Percentiles rank a stretch among this genome's conserved stretches.
phyloP scores from a whole-genome alignment of 2,329 filamentous ascomycete genomes.

The Botrytis hyacinthi region DNA sequence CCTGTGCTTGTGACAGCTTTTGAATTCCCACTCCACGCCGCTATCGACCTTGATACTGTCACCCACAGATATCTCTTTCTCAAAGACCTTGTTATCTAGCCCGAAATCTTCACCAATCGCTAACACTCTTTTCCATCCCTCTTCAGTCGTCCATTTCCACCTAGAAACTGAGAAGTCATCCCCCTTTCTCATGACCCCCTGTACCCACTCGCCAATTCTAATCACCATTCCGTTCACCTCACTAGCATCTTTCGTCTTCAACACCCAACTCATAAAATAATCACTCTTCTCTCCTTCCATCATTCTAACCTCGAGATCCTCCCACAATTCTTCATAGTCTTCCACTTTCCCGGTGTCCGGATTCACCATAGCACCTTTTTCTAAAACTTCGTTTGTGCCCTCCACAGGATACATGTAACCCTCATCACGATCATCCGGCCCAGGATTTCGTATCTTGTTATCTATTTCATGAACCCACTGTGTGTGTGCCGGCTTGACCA shows the following conservation, averaged over 20 bases:
- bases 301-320: conserved; percentile 30
- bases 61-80: conserved; percentile 7
- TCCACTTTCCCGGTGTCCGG: conserved; percentile 33
- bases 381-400: conserved; percentile 32
- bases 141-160: conserved; percentile 27
- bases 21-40: conserved; percentile 24
- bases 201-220: conserved; percentile 28
- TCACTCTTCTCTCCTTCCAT: conserved; percentile 14
- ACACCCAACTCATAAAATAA: conserved; percentile 27
- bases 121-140: conserved; percentile 20
- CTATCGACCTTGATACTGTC: conserved; percentile 15
- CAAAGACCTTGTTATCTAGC: conserved; percentile 10
- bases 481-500: conserved; percentile 29
- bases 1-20: conserved; percentile 12
- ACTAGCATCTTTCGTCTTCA: conserved; percentile 20
- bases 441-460: conserved; percentile 28
- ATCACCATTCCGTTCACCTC: conserved; percentile 27
- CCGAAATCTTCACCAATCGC: conserved; percentile 17
- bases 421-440: conserved; percentile 33
- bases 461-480: conserved; percentile 36
- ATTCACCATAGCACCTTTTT: conserved; percentile 36
- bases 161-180: conserved; percentile 25
- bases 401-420: conserved; percentile 36
- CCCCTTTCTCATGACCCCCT: conserved; percentile 28
- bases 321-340: conserved; percentile 40